phyloP scores from a whole-genome alignment of 257 asterid genomes.

The Nicotiana benthamiana region DNA sequence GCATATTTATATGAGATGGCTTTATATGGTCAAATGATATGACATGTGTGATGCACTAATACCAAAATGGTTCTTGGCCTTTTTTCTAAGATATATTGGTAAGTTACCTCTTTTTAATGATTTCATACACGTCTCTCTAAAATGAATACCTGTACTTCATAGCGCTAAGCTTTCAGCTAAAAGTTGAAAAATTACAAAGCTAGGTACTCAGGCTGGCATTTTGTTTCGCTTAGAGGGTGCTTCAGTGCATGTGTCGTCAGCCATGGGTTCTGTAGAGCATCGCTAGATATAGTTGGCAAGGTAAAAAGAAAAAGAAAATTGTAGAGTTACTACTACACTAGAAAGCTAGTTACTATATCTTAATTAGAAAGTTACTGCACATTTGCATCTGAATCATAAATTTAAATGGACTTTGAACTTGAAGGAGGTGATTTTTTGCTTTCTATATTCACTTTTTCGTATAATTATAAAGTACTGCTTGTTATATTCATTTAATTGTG shows the following conservation, averaged over 20 bases:
- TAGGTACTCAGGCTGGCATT: background rate
- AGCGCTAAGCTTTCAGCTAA: too few species aligned
- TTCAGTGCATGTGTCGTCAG: background rate
- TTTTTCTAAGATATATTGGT: background rate
- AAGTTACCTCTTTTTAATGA: background rate
- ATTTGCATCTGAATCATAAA: background rate
- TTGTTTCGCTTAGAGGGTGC: background rate
- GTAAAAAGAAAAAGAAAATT: background rate
- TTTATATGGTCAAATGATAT: background rate
- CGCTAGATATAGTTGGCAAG: background rate
- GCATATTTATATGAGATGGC: background rate
- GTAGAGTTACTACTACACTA: background rate
- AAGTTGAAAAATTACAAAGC: background rate
- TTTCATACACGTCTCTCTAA: background rate
- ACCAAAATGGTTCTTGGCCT: background rate
- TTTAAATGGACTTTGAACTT: background rate
- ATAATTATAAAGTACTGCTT: too few species aligned
- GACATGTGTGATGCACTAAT: background rate
- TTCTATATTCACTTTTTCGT: background rate
- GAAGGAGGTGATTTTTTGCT: background rate
- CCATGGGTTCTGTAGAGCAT: background rate
- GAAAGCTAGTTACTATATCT: too few species aligned
- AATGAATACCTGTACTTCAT: background rate
- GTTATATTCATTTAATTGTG: background rate
- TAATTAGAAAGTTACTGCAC: too few species aligned